These are phyloP conservation scores for Stylosanthes scabra DNA, from an alignment of 331 rosid genomes.

Conservation along the genomic window DNA sequence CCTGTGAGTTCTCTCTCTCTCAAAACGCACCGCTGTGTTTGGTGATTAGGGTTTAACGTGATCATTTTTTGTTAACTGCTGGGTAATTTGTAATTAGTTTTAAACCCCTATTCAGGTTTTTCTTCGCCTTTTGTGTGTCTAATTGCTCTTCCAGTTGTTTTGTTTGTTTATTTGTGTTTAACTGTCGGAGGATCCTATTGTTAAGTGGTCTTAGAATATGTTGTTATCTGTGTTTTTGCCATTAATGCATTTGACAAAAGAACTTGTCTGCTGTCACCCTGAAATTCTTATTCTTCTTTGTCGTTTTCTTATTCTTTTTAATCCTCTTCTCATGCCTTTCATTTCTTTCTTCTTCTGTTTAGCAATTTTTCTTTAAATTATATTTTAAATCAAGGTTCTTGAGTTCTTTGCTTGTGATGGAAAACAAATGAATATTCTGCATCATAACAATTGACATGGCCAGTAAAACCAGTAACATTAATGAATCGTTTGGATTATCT, in stretches of 20 bases:
- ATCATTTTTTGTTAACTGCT: slow-evolving; percentile 3
- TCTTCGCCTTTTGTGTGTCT: background rate
- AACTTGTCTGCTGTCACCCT: background rate
- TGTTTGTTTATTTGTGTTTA: too few species aligned
- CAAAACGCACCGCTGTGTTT: slow-evolving; percentile 5
- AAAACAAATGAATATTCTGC: background rate
- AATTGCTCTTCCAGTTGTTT: too few species aligned
- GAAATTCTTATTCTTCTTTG: too few species aligned
- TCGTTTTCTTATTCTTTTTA: too few species aligned
- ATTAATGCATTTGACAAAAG: background rate
- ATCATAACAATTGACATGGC: background rate
- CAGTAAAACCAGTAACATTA: background rate
- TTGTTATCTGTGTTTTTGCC: slow-evolving; percentile 2
- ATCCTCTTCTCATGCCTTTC: too few species aligned
- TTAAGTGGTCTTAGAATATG: background rate
- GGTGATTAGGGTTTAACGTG: slow-evolving; percentile 37
- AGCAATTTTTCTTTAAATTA: background rate
- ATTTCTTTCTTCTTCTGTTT: background rate
- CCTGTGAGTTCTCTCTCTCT: slow-evolving; percentile 62
- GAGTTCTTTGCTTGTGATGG: background rate
- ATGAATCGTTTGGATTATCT: background rate
- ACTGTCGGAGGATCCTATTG: background rate
- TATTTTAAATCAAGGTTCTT: background rate
- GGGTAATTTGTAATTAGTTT: slow-evolving; percentile 1
- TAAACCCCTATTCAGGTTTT: slow-evolving; percentile 12